These are phyloP conservation scores for Ramaria sp. DNA, from an alignment of 768 basidiomycete genomes.

Conservation along the genomic window DNA sequence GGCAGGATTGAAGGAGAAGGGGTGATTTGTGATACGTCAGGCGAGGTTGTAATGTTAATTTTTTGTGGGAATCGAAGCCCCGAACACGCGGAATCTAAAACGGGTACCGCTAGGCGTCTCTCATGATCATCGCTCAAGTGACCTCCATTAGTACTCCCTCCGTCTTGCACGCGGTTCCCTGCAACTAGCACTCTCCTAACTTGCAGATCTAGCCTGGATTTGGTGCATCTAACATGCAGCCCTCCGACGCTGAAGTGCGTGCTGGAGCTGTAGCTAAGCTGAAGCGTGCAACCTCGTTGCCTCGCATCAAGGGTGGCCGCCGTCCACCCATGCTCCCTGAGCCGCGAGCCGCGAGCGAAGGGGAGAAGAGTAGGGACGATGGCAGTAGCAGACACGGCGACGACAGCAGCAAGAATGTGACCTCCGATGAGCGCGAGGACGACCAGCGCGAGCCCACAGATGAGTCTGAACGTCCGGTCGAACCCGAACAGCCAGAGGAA, in stretches of 20 bases:
- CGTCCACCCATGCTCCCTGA: constrained; percentile 81
- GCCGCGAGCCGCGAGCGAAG: constrained; percentile 42
- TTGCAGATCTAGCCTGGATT: not conserved
- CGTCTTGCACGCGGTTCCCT: not conserved
- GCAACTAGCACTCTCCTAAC: not conserved
- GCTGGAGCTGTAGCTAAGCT: constrained; percentile 83
- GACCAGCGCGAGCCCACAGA: constrained; percentile 10
- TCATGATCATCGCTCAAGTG: not conserved
- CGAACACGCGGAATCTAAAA: not conserved
- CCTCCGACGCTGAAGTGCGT: constrained; percentile 55
- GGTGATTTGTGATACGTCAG: not conserved
- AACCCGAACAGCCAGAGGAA: constrained; percentile 18
- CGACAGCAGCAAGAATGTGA: constrained; percentile 1
- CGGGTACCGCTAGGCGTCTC: not conserved
- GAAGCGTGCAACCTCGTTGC: constrained; percentile 84
- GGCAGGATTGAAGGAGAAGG: not conserved
- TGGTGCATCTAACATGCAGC: constrained; percentile 21
- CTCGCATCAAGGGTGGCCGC: constrained; percentile 84
- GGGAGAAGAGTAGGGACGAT: constrained; percentile 45
- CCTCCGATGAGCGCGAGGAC: constrained; percentile 17
- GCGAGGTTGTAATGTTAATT: not conserved
- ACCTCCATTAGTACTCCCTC: not conserved
- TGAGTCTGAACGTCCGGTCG: constrained; percentile 16
- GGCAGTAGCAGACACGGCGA: constrained; percentile 18
- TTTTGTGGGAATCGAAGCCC: not conserved